These are phyloP conservation scores for Acanthamoeba triangularis DNA, from an alignment of 208 protist species.

Conservation along the genomic window DNA sequence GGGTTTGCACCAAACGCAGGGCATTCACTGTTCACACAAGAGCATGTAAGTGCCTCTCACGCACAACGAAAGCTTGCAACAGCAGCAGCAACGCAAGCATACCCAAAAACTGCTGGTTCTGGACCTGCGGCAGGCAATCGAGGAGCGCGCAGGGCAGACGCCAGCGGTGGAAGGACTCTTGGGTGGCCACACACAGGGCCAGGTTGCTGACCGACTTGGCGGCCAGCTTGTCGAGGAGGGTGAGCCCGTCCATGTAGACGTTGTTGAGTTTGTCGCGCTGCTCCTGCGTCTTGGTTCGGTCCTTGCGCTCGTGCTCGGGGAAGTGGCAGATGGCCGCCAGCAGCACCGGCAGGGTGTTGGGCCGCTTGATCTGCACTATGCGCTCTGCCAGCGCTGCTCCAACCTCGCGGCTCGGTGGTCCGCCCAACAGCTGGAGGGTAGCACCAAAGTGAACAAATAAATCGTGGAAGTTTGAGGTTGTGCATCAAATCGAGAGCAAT, in stretches of 20 bases:
- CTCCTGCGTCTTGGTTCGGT: slow-evolving; percentile 17
- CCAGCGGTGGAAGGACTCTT: slow-evolving; percentile 24
- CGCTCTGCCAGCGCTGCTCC: slow-evolving; percentile 18
- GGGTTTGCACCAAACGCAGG: background rate
- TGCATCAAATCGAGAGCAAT: background rate
- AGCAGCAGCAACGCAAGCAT: background rate
- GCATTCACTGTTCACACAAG: background rate
- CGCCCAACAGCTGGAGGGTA: background rate
- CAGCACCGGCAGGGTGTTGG: slow-evolving; percentile 4
- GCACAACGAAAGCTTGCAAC: background rate
- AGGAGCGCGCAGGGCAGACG: slow-evolving; percentile 17
- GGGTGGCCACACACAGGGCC: slow-evolving; percentile 9
- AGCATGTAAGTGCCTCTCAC: background rate
- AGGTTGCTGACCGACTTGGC: slow-evolving; percentile 24
- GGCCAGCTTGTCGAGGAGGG: slow-evolving; percentile 47
- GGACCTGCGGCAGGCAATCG: background rate
- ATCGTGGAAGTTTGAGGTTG: background rate
- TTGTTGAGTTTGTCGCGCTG: slow-evolving; percentile 46
- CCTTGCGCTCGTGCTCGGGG: slow-evolving; percentile 14
- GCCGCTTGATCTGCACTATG: slow-evolving; percentile 38
- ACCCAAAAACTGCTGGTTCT: slow-evolving; percentile 41
- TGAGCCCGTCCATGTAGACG: slow-evolving; percentile 46
- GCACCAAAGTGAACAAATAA: background rate
- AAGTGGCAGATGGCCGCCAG: slow-evolving; percentile 44
- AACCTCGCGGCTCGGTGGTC: slow-evolving; percentile 1